phyloP scores from a whole-genome alignment of 1,284 basidiomycete species.

The Apiotrichum mycotoxinovorans region DNA sequence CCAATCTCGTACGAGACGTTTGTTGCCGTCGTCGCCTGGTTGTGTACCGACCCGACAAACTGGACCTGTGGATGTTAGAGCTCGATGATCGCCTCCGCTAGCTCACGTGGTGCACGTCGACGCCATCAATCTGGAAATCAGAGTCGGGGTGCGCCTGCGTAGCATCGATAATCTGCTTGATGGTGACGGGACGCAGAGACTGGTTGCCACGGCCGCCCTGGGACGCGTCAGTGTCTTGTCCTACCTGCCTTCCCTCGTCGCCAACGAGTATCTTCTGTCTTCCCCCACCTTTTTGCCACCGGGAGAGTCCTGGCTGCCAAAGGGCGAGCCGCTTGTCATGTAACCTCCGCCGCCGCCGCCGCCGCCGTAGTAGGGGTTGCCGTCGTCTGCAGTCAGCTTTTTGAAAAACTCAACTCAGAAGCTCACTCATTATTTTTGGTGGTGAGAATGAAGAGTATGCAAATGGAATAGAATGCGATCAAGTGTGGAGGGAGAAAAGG shows the following conservation, averaged over 20 bases:
- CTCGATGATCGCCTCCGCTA: neutral
- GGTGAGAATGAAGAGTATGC: neutral
- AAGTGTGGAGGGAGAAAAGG: neutral
- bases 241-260: neutral
- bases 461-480: neutral
- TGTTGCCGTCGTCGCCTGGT: conserved; percentile 68
- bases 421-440: conserved; percentile 15
- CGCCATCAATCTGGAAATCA: conserved; percentile 77
- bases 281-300: conserved; percentile 33
- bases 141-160: conserved; percentile 80
- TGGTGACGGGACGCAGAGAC: conserved; percentile 78
- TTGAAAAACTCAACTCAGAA: accelerated
- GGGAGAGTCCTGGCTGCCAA: conserved; percentile 41
- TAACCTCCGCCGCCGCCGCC: conserved; percentile 35
- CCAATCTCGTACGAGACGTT: conserved; percentile 78
- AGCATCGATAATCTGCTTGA: conserved; percentile 73
- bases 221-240: neutral
- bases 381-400: conserved; percentile 27
- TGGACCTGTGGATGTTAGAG: conserved; percentile 49
- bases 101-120: conserved; percentile 60
- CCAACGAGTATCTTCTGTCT: neutral
- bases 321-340: conserved; percentile 36
- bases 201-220: conserved; percentile 52
- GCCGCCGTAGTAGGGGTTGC: conserved; percentile 45
- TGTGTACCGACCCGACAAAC: conserved; percentile 76